Conservation (phyloP, 768 basidiomycete genomes). For the Amanita molliuscula region DNA sequence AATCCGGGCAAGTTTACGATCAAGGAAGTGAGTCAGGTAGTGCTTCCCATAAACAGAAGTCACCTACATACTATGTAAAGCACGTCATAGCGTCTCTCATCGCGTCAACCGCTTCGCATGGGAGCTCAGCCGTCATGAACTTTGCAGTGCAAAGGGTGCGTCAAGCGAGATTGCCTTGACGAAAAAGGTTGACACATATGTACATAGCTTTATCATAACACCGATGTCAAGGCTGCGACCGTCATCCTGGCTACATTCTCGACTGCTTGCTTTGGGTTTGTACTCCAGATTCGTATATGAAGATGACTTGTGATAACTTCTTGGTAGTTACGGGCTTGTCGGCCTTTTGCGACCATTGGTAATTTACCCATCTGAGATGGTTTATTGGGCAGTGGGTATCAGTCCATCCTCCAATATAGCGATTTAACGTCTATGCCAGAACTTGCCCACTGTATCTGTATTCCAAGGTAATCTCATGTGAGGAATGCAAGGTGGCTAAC, state of each 20-base stretch:
- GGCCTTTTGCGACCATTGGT: constrained; percentile 48
- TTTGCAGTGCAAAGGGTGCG: constrained; percentile 50
- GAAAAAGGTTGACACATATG: not conserved
- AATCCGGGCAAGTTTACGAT: constrained; percentile 49
- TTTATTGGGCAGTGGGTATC: constrained; percentile 43
- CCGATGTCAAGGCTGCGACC: constrained; percentile 40
- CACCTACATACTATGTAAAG: constrained; percentile 16
- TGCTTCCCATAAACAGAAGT: too few species aligned
- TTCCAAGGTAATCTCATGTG: constrained; percentile 35
- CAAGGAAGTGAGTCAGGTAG: constrained; percentile 38
- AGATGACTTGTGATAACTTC: not conserved
- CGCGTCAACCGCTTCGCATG: constrained; percentile 43
- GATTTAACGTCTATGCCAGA: constrained; percentile 18
- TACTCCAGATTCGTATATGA: not conserved
- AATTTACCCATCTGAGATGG: constrained; percentile 52
- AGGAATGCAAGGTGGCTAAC: not conserved
- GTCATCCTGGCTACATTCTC: constrained; percentile 55
- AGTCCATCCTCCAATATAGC: not conserved
- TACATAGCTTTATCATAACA: constrained; percentile 45
- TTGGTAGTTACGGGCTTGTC: constrained; percentile 44
- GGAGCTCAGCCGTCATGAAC: constrained; percentile 44
- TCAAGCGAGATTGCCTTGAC: not conserved
- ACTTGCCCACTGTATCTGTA: constrained; percentile 44
- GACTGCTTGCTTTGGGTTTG: constrained; percentile 51
- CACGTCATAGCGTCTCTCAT: constrained; percentile 48